phyloP scores from a whole-genome alignment of 2,329 filamentous ascomycete genomes.

The Zarea fungicola region DNA sequence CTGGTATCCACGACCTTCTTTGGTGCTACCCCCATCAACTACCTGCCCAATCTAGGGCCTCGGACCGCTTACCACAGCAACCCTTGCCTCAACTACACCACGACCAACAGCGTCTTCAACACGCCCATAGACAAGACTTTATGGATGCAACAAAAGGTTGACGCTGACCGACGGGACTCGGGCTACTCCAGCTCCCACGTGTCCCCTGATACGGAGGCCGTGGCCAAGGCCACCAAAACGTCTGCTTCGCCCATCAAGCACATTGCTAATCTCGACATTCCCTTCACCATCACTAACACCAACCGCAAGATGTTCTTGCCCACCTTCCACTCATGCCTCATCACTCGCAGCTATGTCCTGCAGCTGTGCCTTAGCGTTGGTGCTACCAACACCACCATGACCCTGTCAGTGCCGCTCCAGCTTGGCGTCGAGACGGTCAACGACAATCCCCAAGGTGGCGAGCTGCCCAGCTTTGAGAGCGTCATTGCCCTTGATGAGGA shows the following conservation, averaged over 20 bases:
- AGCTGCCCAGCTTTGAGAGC: conserved; percentile 46
- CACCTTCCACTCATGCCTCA: conserved; percentile 54
- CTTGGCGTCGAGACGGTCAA: conserved; percentile 39
- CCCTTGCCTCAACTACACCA: conserved; percentile 42
- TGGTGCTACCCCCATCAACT: conserved; percentile 38
- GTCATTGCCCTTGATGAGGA: conserved; percentile 37
- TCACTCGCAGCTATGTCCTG: conserved; percentile 50
- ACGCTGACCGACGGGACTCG: conserved; percentile 42
- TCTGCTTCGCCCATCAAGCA: conserved; percentile 32
- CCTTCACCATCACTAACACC: conserved; percentile 41
- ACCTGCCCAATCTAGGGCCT: conserved; percentile 47
- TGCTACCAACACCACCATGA: conserved; percentile 37
- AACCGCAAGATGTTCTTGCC: conserved; percentile 49
- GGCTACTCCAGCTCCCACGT: conserved; percentile 45
- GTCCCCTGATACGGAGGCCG: conserved; percentile 31
- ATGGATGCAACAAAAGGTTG: conserved; percentile 37
- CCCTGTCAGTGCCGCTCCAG: conserved; percentile 46
- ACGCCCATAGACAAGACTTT: conserved; percentile 28
- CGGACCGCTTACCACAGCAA: conserved; percentile 35
- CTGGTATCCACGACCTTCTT: conserved; percentile 49
- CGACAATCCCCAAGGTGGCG: conserved; percentile 27
- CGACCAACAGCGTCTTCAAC: conserved; percentile 36
- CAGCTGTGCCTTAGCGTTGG: conserved; percentile 41
- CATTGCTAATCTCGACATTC: conserved; percentile 39
- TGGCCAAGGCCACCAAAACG: conserved; percentile 24